Evolutionary conservation across 306 rosid genomes (phyloP).

Genomic region (Quercus parvula): DNA sequence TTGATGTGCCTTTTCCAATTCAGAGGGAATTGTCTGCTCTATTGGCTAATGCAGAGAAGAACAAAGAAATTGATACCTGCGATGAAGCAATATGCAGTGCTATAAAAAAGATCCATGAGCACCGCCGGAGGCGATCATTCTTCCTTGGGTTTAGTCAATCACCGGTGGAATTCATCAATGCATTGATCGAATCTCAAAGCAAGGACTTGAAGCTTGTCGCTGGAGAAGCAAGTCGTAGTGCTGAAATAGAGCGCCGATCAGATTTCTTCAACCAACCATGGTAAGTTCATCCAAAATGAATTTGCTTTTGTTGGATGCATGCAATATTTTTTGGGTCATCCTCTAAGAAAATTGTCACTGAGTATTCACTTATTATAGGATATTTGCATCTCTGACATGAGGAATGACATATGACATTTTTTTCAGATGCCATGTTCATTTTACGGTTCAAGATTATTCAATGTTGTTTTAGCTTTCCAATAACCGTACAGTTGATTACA

Average conservation of each 20-base stretch:
- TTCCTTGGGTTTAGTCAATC: conserved; percentile 99
- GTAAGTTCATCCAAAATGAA: conserved; percentile 36
- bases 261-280: conserved; percentile 97
- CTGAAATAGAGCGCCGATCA: conserved; percentile 84
- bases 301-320: neutral
- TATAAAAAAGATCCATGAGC: conserved; percentile 92
- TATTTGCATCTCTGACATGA: neutral
- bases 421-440: neutral
- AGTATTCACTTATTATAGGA: neutral
- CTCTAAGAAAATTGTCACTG: neutral
- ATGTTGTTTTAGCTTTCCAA: neutral
- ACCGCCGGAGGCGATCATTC: conserved; percentile 87
- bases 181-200: conserved; percentile 92
- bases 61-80: conserved; percentile 88
- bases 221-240: conserved; percentile 89
- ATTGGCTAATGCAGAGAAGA: conserved; percentile 90
- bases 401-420: neutral
- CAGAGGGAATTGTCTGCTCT: conserved; percentile 86
- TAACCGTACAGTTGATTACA: neutral
- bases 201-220: conserved; percentile 83
- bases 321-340: neutral
- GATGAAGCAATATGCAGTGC: conserved; percentile 88
- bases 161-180: conserved; percentile 88
- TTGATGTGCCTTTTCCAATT: conserved; percentile 93
- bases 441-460: neutral